Conservation (phyloP, 2,329 filamentous ascomycete genomes). For the Neofusicoccum ribis region DNA sequence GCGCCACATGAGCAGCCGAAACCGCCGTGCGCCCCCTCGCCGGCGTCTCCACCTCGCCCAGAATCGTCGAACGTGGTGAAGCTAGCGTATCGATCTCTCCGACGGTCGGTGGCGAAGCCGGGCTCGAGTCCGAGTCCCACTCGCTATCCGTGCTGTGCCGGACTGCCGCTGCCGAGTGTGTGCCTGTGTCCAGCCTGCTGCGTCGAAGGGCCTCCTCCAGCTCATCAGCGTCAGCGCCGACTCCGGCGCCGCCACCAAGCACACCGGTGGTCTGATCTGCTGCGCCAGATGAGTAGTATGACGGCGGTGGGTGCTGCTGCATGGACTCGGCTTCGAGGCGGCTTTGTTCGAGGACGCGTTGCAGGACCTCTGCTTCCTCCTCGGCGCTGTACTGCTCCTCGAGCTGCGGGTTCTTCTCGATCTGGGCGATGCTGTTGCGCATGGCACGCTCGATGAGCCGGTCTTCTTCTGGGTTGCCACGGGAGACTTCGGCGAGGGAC, state of each 20-base stretch:
- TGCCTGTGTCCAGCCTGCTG: constrained; percentile 43
- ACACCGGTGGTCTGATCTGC: neutral
- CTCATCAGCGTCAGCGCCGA: constrained; percentile 34
- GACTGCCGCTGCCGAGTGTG: constrained; percentile 22
- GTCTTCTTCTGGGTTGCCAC: constrained; percentile 69
- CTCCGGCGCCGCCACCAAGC: constrained; percentile 20
- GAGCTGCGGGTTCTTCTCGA: constrained; percentile 41
- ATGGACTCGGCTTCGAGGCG: constrained; percentile 43
- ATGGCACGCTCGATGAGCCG: constrained; percentile 71
- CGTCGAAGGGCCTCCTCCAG: constrained; percentile 48
- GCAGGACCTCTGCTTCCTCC: constrained; percentile 48
- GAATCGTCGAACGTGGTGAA: constrained; percentile 23
- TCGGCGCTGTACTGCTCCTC: constrained; percentile 31
- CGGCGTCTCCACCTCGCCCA: constrained; percentile 23
- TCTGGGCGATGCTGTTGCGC: constrained; percentile 66
- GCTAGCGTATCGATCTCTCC: neutral
- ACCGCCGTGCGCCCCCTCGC: constrained; percentile 8
- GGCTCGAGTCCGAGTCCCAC: neutral
- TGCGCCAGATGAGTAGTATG: too few relatives aligned
- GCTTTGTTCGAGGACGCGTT: constrained; percentile 53
- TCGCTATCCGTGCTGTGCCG: neutral
- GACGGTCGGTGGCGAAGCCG: neutral
- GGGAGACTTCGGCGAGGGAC: constrained; percentile 66
- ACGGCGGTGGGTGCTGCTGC: neutral
- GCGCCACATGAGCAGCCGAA: constrained; percentile 23